Conservation (phyloP, 768 basidiomycete species). For the Xerocomus brunneocitrinus region DNA sequence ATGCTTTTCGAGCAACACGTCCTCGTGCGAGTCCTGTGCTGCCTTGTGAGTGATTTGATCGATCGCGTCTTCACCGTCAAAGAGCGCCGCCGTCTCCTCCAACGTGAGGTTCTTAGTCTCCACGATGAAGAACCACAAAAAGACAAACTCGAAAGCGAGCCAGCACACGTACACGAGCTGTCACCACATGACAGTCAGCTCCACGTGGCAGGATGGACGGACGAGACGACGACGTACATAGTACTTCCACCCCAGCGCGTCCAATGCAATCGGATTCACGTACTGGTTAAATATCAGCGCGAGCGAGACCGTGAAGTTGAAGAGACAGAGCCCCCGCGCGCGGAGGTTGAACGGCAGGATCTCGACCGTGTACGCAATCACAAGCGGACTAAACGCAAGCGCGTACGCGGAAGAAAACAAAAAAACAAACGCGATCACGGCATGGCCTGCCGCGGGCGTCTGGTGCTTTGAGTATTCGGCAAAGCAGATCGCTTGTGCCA, state of each 20-base stretch:
- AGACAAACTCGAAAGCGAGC: constrained; percentile 13
- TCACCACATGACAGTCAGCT: constrained; percentile 12
- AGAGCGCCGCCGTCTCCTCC: constrained; percentile 70
- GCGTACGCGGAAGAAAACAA: constrained; percentile 50
- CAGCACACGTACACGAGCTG: constrained; percentile 34
- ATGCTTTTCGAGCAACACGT: constrained; percentile 9
- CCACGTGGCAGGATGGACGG: not conserved
- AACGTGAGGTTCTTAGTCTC: constrained; percentile 42
- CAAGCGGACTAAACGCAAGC: constrained; percentile 73
- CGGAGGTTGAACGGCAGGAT: constrained; percentile 78
- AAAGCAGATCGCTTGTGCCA: constrained; percentile 63
- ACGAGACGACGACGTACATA: constrained; percentile 6
- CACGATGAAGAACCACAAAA: constrained; percentile 12
- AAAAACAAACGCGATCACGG: constrained; percentile 50
- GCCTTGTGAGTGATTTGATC: constrained; percentile 16
- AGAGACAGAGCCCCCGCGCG: constrained; percentile 74
- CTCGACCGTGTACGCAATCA: constrained; percentile 62
- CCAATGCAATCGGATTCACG: constrained; percentile 72
- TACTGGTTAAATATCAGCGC: constrained; percentile 77
- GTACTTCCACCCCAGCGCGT: constrained; percentile 49
- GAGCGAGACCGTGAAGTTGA: constrained; percentile 63
- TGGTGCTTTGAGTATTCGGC: constrained; percentile 48
- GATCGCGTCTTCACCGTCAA: constrained; percentile 52
- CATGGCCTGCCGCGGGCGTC: constrained; percentile 47
- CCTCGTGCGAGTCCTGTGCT: not conserved